Evolutionary conservation across 2,329 filamentous ascomycete genomes (phyloP), one percentile per base, ranked within the genome.

Genomic region (Zasmidium citrigriseum): DNA sequence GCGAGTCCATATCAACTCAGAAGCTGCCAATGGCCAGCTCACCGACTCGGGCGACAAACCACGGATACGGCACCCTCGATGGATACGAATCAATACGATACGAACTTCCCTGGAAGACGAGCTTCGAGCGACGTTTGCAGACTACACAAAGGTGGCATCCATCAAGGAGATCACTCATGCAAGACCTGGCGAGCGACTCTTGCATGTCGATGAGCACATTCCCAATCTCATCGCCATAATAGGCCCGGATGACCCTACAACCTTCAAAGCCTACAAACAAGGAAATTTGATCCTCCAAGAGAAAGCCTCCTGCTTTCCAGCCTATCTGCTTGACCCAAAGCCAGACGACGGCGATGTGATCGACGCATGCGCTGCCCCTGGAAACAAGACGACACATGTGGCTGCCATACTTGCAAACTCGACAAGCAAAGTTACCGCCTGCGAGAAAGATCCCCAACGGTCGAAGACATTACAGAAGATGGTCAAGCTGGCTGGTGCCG

Each of bases 231-330:
- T 99, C 5, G 95, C 92, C 1, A 78, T 96, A 1, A 87, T 90
- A 2, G 64, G 60, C 22, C 85, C 89, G 0, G 82, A 83, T 1
- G 90, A 96, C 68, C 79, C 97, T 46, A 88, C 86, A 20, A 89
- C 87, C 61, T 88, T 86, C 7, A 76, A 83, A 14, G 89, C 91
- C 0, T 98, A 98, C 73, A 82, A 78, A 14, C 79, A 83, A 1
- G 93, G 93, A 1, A 83, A 86, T 48, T 85, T 98, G 54, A 96
- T 98, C 59, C 79, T 98, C 22, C 95, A 99, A 73, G 95, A 98
- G 70, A 98, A 97, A 75, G 93, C 95, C 0, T 97, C 93, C 0
- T 99, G 95, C 71, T 97, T 99, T 69, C 95, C 95, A 0, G 95
- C 93, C 0, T 95, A 95, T 71, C 80, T 99, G 2, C 79, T 99